Evolutionary conservation across 371 early-diverging fungal species (phyloP).

Genomic region (Mucor irregularis): DNA sequence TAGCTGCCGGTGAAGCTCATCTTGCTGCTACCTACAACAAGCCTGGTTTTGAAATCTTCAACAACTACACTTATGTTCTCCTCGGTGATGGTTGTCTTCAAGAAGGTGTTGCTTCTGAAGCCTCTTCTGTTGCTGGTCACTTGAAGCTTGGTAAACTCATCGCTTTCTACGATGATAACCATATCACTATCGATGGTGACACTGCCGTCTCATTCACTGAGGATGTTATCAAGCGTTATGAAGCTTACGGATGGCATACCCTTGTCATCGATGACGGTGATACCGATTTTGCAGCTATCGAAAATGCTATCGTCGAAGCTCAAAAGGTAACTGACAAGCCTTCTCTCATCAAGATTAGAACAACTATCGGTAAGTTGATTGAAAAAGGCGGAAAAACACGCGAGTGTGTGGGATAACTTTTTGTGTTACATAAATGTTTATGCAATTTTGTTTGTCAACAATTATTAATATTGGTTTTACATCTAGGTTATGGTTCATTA

Average conservation of each 20-base stretch:
- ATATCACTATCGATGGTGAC: slow-evolving; percentile 95
- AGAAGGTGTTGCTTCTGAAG: slow-evolving; percentile 98
- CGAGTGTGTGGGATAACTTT: no score
- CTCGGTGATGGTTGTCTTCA: slow-evolving; percentile 99
- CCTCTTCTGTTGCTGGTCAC: slow-evolving; percentile 94
- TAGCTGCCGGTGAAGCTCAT: slow-evolving; percentile 89
- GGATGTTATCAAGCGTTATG: slow-evolving; percentile 89
- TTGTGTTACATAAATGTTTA: slow-evolving; percentile 2
- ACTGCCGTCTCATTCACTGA: slow-evolving; percentile 94
- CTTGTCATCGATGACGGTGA: slow-evolving; percentile 83
- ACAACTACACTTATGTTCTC: slow-evolving; percentile 88
- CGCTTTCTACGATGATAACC: slow-evolving; percentile 97
- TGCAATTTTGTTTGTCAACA: slow-evolving; percentile 84
- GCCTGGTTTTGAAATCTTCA: slow-evolving; percentile 79
- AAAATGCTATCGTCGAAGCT: slow-evolving; percentile 76
- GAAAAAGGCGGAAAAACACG: no score
- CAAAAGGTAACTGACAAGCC: slow-evolving; percentile 88
- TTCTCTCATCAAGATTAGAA: slow-evolving; percentile 84
- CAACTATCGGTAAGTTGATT: slow-evolving; percentile 69
- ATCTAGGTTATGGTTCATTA: slow-evolving; percentile 76
- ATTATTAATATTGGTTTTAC: slow-evolving; percentile 17
- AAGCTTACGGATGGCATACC: slow-evolving; percentile 95
- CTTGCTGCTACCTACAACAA: slow-evolving; percentile 91
- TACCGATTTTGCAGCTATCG: slow-evolving; percentile 71
- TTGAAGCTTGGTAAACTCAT: slow-evolving; percentile 94